Evolutionary conservation across 305 asterid genomes (phyloP), one percentile per base, ranked within the genome.

Genomic region (Fraxinus dipetala): DNA sequence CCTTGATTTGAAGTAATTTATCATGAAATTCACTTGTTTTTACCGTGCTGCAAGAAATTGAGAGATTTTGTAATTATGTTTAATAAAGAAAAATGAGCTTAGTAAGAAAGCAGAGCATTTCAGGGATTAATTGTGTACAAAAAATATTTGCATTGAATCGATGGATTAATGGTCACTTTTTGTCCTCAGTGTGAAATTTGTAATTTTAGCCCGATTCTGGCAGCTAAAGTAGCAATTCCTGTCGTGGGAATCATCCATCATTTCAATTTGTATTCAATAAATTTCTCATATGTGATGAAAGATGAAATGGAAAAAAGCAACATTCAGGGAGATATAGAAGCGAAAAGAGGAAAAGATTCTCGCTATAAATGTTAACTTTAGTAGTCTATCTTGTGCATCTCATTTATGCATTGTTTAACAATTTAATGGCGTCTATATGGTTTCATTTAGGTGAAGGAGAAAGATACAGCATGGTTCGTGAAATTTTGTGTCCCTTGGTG

Each of bases 401-500:
- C 70, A 14, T 67, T 40, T 80, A 10, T 78, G 79, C 35, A 10
- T 72, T 45, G 24, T 79, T 79, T 40, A 24, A 80, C 54, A 59
- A 48, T 75, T 61, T 79, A 4, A 38, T 48, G 36, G 18, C 43
- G 5, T 38, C 32, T 73, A 34, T 82, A 35, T 87, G 83, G 77
- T 78, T 80, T 75, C 77, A 61, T 80, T 32, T 88, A 94, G 98
- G 93, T 96, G 84, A 93, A 90, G 85, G 98, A 96, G 92, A 94
- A 93, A 85, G 97, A 94, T 69, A 92, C 97, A 1, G 98, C 97
- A 16, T 94, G 99, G 99, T 94, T 96, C 34, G 93, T 96, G 32
- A 89, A 91, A 89, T 96, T 96, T 82, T 94, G 99, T 86, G 98
- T 92, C 80, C 98, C 99, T 13, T 96, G 98, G 98, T 96, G 98